These are phyloP conservation scores for Cladorrhinum samala DNA, from an alignment of 495 filamentous ascomycete species.

Conservation along the genomic window DNA sequence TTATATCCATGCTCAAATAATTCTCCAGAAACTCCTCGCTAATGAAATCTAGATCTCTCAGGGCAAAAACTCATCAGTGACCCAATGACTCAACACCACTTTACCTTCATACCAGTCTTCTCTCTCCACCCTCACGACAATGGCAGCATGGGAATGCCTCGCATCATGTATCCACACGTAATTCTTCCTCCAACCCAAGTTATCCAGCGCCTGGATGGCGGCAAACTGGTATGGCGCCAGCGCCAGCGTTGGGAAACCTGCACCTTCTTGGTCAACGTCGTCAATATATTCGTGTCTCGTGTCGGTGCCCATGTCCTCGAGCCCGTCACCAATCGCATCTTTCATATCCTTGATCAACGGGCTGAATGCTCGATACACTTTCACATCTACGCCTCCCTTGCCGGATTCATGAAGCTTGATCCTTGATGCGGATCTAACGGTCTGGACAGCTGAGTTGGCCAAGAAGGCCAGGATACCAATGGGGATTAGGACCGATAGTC, in stretches of 20 bases:
- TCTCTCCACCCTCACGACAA: constrained; percentile 67
- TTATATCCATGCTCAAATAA: too few species aligned
- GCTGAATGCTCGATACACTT: constrained; percentile 63
- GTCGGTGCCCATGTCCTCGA: constrained; percentile 59
- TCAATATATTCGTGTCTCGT: constrained; percentile 57
- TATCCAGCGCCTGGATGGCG: constrained; percentile 73
- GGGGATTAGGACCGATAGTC: constrained; percentile 60
- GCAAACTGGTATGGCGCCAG: constrained; percentile 72
- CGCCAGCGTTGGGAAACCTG: constrained; percentile 59
- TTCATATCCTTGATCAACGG: constrained; percentile 67
- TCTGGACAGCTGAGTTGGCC: constrained; percentile 69
- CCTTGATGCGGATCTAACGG: constrained; percentile 60
- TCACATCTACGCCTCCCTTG: constrained; percentile 52
- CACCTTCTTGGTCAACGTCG: constrained; percentile 12
- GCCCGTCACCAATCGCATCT: constrained; percentile 64
- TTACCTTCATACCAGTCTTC: constrained; percentile 65
- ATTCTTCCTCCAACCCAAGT: constrained; percentile 72
- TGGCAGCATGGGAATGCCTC: constrained; percentile 79
- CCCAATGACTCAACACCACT: constrained; percentile 76
- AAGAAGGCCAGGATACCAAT: constrained; percentile 64
- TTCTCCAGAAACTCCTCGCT: too few species aligned
- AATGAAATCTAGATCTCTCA: too few species aligned
- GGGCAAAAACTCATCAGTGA: constrained; percentile 59
- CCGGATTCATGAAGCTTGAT: constrained; percentile 72
- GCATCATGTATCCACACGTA: constrained; percentile 79